Conservation (phyloP, 495 filamentous ascomycete genomes). For the Podospora pseudopauciseta region DNA sequence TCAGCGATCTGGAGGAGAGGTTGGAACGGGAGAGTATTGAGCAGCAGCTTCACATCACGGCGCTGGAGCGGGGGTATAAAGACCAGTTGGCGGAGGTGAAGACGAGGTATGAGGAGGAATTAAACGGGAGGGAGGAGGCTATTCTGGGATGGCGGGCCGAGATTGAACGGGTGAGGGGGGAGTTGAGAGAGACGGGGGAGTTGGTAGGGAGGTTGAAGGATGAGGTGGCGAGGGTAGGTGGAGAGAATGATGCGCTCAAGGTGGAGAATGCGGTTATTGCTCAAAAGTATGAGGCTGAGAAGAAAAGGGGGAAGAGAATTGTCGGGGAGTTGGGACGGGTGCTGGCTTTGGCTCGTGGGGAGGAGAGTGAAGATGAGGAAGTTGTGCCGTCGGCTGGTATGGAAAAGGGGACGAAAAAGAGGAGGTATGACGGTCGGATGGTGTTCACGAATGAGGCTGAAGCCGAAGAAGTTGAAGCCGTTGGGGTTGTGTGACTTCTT, state of each 20-base stretch:
- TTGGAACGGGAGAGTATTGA: too few relatives aligned
- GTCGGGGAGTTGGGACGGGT: slow-evolving; percentile 38
- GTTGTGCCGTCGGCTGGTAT: slow-evolving; percentile 6
- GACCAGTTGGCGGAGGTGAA: neutral
- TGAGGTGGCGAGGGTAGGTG: slow-evolving; percentile 30
- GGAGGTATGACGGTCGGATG: slow-evolving; percentile 59
- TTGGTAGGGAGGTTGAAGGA: slow-evolving; percentile 24
- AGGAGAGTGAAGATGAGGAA: neutral
- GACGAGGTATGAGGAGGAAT: neutral
- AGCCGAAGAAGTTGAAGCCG: slow-evolving; percentile 18
- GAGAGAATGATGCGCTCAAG: slow-evolving; percentile 33
- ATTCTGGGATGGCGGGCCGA: slow-evolving; percentile 28
- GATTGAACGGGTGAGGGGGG: slow-evolving; percentile 25
- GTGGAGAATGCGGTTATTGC: slow-evolving; percentile 43
- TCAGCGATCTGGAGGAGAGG: neutral
- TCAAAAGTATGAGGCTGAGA: slow-evolving; percentile 48
- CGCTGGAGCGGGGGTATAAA: neutral
- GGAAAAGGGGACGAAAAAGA: slow-evolving; percentile 37
- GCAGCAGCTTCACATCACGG: too few relatives aligned
- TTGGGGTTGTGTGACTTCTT: too few relatives aligned
- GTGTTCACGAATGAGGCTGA: slow-evolving; percentile 61
- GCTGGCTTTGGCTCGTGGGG: slow-evolving; percentile 19
- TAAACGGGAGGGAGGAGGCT: neutral
- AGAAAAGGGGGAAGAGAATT: slow-evolving; percentile 46
- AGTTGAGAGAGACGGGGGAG: neutral